These are phyloP conservation scores for Fraxinus americana DNA, from an alignment of 257 asterid genomes.

Conservation along the genomic window DNA sequence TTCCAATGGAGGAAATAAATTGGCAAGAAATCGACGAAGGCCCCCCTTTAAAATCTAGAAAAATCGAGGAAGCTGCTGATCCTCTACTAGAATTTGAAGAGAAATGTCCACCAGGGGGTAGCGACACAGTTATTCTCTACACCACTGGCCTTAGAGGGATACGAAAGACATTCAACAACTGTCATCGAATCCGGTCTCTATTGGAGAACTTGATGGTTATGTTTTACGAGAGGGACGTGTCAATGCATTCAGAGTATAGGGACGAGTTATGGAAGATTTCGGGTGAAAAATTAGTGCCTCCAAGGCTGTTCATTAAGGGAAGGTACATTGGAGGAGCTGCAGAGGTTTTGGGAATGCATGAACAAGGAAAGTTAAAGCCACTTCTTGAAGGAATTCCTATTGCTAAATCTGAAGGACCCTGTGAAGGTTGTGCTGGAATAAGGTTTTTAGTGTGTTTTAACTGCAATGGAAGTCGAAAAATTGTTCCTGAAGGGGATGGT, in stretches of 20 bases:
- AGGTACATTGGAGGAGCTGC: slow-evolving; percentile 95
- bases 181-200: slow-evolving; percentile 62
- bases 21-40: slow-evolving; percentile 37
- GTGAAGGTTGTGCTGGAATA: slow-evolving; percentile 79
- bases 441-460: slow-evolving; percentile 79
- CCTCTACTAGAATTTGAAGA: slow-evolving; percentile 60
- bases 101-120: slow-evolving; percentile 82
- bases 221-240: slow-evolving; percentile 79
- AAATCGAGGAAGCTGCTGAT: slow-evolving; percentile 36
- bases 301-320: slow-evolving; percentile 80
- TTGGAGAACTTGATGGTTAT: slow-evolving; percentile 58
- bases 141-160: slow-evolving; percentile 91
- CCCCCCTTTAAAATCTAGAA: slow-evolving; percentile 56
- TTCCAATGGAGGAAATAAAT: slow-evolving; percentile 27
- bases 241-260: slow-evolving; percentile 83
- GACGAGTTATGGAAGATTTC: slow-evolving; percentile 72
- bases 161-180: slow-evolving; percentile 80
- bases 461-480: slow-evolving; percentile 81
- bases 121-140: slow-evolving; percentile 66
- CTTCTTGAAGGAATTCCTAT: slow-evolving; percentile 68
- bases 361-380: slow-evolving; percentile 75
- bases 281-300: slow-evolving; percentile 66
- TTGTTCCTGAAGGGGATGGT: slow-evolving; percentile 43
- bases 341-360: slow-evolving; percentile 74
- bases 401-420: slow-evolving; percentile 45